Conservation (phyloP, 192 early-diverging fungal genomes). For the Gryganskiella cystojenkinii region DNA sequence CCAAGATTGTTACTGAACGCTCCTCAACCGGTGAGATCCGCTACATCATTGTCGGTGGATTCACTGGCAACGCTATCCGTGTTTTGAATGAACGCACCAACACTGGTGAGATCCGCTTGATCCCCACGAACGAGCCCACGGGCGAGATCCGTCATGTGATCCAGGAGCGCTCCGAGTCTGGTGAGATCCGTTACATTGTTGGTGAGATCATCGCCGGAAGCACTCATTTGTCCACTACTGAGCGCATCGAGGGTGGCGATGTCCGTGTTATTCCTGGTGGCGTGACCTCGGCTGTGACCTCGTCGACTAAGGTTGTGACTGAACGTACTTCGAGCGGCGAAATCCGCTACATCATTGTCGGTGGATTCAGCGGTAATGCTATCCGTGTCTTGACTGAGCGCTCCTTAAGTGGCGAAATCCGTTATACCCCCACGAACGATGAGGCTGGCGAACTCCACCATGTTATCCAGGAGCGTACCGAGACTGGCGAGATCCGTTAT, state of each 20-base stretch:
- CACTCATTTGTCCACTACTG: constrained; percentile 4
- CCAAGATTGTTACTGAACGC: constrained; percentile 45
- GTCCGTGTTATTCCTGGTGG: constrained; percentile 36
- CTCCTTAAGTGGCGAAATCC: constrained; percentile 33
- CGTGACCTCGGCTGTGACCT: constrained; percentile 12
- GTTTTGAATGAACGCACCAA: constrained; percentile 35
- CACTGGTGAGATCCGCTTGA: constrained; percentile 27
- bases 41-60: constrained; percentile 36
- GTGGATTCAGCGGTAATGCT: constrained; percentile 46
- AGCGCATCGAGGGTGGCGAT: constrained; percentile 29
- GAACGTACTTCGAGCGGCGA: constrained; percentile 47
- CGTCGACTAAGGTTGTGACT: constrained; percentile 41
- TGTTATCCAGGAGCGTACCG: constrained; percentile 35
- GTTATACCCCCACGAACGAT: constrained; percentile 44
- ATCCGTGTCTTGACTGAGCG: constrained; percentile 42
- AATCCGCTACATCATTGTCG: constrained; percentile 50
- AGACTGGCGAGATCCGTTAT: constrained; percentile 2
- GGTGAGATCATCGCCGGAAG: constrained; percentile 44
- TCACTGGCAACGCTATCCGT: constrained; percentile 34
- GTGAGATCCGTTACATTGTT: constrained; percentile 39
- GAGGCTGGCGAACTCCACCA: constrained; percentile 37
- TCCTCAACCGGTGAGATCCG: constrained; percentile 36
- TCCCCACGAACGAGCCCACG: constrained; percentile 50
- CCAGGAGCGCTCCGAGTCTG: constrained; percentile 34
- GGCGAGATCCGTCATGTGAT: constrained; percentile 45